Evolutionary conservation across 2,329 filamentous ascomycete genomes (phyloP).

Genomic region (Apiospora kogelbergensis): DNA sequence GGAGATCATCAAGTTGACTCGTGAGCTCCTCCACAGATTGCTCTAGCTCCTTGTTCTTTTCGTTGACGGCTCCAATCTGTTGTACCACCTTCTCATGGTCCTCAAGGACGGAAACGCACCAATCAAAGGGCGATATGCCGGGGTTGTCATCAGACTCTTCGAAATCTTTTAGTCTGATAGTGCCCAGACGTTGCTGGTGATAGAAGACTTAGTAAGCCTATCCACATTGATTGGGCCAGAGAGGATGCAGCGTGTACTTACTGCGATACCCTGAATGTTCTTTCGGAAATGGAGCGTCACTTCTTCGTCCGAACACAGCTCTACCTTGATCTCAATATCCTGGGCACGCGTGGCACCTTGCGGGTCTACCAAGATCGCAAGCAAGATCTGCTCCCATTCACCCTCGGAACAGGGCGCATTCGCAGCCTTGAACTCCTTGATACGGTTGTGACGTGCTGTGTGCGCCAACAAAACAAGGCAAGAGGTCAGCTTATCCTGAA

Average conservation of each 20-base stretch:
- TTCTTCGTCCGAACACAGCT: conserved; percentile 49
- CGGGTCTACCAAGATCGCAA: conserved; percentile 49
- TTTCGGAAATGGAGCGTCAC: conserved; percentile 66
- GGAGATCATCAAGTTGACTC: conserved; percentile 64
- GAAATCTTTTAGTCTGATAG: conserved; percentile 58
- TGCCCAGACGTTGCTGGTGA: conserved; percentile 66
- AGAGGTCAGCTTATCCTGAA: background rate
- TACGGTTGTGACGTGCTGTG: conserved; percentile 56
- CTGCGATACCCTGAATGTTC: conserved; percentile 67
- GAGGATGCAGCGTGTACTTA: conserved; percentile 35
- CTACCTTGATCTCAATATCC: conserved; percentile 60
- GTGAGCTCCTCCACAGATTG: conserved; percentile 58
- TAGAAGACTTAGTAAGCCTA: background rate
- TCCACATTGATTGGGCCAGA: background rate
- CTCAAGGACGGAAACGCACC: conserved; percentile 62
- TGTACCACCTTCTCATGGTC: conserved; percentile 45
- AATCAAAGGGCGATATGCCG: conserved; percentile 66
- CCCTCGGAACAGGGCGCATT: conserved; percentile 54
- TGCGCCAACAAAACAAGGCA: conserved; percentile 9
- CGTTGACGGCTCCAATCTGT: conserved; percentile 42
- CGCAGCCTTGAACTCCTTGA: conserved; percentile 51
- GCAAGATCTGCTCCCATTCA: conserved; percentile 68
- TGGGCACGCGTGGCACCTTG: conserved; percentile 36
- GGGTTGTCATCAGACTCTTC: conserved; percentile 51
- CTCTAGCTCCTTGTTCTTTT: conserved; percentile 49